phyloP scores from a whole-genome alignment of 495 filamentous ascomycete genomes.

The Penicillium subrubescens region DNA sequence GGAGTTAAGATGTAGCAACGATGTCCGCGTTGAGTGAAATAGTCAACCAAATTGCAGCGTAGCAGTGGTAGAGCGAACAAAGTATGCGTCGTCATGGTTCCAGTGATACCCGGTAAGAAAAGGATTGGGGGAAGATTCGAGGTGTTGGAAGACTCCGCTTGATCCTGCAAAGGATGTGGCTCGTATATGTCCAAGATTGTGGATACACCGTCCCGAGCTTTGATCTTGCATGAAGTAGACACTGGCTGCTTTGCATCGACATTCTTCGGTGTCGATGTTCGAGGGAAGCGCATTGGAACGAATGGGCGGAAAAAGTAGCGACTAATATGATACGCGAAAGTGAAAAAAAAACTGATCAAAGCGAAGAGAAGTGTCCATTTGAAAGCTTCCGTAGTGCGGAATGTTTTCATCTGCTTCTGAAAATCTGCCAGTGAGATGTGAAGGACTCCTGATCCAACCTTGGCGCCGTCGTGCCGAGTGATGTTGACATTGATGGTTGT shows the following conservation, averaged over 20 bases:
- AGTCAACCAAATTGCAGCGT: neutral
- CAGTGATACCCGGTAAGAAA: neutral
- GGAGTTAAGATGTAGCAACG: neutral
- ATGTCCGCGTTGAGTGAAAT: neutral
- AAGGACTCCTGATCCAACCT: slow-evolving; percentile 62
- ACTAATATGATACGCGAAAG: neutral
- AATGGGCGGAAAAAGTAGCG: neutral
- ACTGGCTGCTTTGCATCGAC: neutral
- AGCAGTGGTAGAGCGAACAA: neutral
- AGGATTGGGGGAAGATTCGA: neutral
- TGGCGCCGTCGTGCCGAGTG: slow-evolving; percentile 37
- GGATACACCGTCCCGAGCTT: neutral
- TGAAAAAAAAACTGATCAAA: neutral
- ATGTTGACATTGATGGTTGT: slow-evolving; percentile 63
- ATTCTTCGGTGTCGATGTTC: neutral
- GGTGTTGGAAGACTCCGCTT: neutral
- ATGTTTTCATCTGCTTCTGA: slow-evolving; percentile 56
- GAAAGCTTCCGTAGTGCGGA: slow-evolving; percentile 30
- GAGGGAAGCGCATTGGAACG: neutral
- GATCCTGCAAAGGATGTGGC: neutral
- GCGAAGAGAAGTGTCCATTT: neutral
- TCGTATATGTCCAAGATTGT: neutral
- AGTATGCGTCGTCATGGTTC: neutral
- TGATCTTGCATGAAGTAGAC: neutral
- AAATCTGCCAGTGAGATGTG: slow-evolving; percentile 59